Conservation (phyloP, 164 flowering plant genomes). For the Macadamia integrifolia region DNA sequence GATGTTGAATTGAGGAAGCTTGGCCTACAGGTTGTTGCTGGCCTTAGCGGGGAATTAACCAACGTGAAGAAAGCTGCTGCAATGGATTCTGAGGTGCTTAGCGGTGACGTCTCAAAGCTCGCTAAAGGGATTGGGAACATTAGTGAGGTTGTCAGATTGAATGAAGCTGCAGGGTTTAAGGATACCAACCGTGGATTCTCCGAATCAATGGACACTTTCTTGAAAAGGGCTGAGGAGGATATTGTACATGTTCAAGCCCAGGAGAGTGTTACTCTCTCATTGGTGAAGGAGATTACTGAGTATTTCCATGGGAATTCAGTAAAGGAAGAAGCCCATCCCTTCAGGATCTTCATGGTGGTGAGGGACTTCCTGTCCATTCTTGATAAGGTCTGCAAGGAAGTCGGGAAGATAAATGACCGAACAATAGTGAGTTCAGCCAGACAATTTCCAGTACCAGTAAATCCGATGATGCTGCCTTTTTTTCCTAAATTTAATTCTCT, state of each 20-base stretch:
- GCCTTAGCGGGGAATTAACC: conserved; percentile 65
- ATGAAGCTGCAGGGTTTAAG: conserved; percentile 22
- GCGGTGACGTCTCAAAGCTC: conserved; percentile 62
- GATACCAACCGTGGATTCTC: conserved; percentile 39
- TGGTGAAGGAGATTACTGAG: conserved; percentile 84
- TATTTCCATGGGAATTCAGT: conserved; percentile 93
- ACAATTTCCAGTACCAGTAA: conserved; percentile 65
- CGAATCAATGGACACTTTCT: conserved; percentile 51
- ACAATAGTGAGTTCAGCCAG: conserved; percentile 64
- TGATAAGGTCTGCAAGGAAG: conserved; percentile 87
- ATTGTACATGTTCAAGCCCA: conserved; percentile 64
- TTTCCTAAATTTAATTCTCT: conserved; percentile 34
- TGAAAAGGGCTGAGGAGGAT: conserved; percentile 65
- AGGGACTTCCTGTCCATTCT: conserved; percentile 69
- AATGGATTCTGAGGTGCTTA: conserved; percentile 82
- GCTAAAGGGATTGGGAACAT: conserved; percentile 48
- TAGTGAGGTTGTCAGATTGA: conserved; percentile 41
- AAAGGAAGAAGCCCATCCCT: conserved; percentile 89
- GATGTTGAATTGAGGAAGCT: conserved; percentile 64
- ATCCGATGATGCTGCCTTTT: conserved; percentile 44
- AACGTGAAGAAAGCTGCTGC: conserved; percentile 90
- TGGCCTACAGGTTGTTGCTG: conserved; percentile 79
- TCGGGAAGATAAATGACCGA: conserved; percentile 71
- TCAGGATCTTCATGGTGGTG: conserved; percentile 82
- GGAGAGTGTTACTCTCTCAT: conserved; percentile 65